Evolutionary conservation across 2,329 filamentous ascomycete genomes (phyloP), one percentile per base, ranked within the genome.

Genomic region (Colletotrichum falcatum): DNA sequence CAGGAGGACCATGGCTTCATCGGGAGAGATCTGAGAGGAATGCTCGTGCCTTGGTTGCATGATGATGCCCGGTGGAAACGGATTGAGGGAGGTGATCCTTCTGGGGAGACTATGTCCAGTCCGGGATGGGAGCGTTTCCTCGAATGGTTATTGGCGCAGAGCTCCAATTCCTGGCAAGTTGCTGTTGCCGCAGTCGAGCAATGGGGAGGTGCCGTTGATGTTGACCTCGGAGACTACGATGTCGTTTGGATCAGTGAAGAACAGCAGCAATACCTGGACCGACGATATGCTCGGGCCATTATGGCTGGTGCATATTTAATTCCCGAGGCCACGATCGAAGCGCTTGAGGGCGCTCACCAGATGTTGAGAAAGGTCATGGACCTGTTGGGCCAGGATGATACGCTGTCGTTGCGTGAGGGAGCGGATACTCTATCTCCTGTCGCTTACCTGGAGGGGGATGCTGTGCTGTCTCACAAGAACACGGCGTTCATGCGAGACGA

Each of bases 31-130:
- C 77, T 95, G 65, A 88, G 88, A 72, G 88, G 90, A 0, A 77
- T 95, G 46, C 81, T 95, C 60, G 90, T 90, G 0, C 92, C 93
- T 2, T 95, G 92, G 92, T 82, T 94, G 59, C 90, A 92, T 75
- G 89, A 89, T 55, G 85, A 89, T 61, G 85, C 81, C 26, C 87
- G 90, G 64, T 90, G 91, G 83, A 87, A 63, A 30, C 42, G 28
- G 6, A 2, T 33, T 1, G 66, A 53, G n/a, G 35, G 56, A 20
- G 20, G 48, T 7, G 60, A 65, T 16, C 35, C 48, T n/a, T 37
- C 54, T 3, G 60, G 14, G 14, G 66, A 76, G 9, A 76, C 73
- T n/a, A 66, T 79, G 61, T 79, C 83, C 66, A 86, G 88, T 79
- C 78, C 86, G 51, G 91, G 90, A 9, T 95, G 92, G 92, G 90